Conservation (phyloP, 2,329 filamentous ascomycete species). For the Penicillium sp. region DNA sequence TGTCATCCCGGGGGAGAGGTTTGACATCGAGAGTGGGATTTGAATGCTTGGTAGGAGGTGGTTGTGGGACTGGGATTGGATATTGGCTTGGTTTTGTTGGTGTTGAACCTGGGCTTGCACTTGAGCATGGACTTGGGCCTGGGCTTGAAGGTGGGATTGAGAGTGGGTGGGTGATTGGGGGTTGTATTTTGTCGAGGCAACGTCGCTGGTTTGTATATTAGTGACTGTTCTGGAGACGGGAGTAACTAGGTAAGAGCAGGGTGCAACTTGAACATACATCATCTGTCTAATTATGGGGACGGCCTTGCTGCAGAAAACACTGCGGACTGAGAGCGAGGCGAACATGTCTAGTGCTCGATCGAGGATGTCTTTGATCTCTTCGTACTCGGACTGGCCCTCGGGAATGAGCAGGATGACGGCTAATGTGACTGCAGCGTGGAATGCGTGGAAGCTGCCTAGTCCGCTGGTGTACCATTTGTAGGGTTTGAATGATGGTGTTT, state of each 20-base stretch:
- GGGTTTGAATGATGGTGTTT: slow-evolving; percentile 33
- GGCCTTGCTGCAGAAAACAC: slow-evolving; percentile 40
- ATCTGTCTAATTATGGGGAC: slow-evolving; percentile 37
- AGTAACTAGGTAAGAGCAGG: background rate
- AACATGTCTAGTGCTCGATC: slow-evolving; percentile 35
- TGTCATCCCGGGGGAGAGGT: slow-evolving; percentile 3
- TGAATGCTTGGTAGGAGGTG: slow-evolving; percentile 14
- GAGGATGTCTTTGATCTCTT: slow-evolving; percentile 32
- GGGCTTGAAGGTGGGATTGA: slow-evolving; percentile 14
- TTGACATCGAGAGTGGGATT: slow-evolving; percentile 11
- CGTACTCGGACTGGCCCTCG: slow-evolving; percentile 30
- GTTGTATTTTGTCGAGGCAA: slow-evolving; percentile 22
- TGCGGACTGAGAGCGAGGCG: slow-evolving; percentile 35
- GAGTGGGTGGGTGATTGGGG: slow-evolving; percentile 13
- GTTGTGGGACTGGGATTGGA: slow-evolving; percentile 10
- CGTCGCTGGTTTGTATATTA: slow-evolving; percentile 23
- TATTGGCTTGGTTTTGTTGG: slow-evolving; percentile 13
- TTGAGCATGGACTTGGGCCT: slow-evolving; percentile 13
- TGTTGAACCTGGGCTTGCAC: slow-evolving; percentile 13
- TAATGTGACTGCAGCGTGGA: slow-evolving; percentile 41
- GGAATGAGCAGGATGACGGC: slow-evolving; percentile 31
- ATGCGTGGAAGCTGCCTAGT: slow-evolving; percentile 43
- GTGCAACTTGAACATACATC: slow-evolving; percentile 26
- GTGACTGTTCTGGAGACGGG: background rate
- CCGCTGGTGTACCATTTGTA: slow-evolving; percentile 45